phyloP scores from a whole-genome alignment of 1,284 basidiomycete genomes.

The Irpex rosettiformis region DNA sequence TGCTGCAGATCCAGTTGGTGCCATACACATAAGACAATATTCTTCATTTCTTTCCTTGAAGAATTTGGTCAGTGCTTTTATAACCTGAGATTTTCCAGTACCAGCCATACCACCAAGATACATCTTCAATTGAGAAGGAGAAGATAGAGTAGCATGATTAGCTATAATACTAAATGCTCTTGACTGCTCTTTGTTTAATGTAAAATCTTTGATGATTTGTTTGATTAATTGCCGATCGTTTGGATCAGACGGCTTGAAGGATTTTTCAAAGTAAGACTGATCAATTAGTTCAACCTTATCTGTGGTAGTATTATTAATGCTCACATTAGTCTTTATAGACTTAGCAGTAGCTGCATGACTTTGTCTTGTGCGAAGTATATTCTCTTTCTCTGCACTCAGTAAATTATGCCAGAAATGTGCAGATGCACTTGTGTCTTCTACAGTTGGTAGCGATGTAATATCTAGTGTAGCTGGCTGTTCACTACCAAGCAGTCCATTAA shows the following conservation, averaged over 20 bases:
- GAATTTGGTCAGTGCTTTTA: constrained; percentile 24
- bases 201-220: not conserved
- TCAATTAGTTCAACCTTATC: not conserved
- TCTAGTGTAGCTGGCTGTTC: no score
- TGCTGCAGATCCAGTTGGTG: constrained; percentile 16
- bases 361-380: no score
- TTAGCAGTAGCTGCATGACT: not conserved
- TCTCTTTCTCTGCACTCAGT: no score
- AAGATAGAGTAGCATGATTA: not conserved
- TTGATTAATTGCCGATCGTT: not conserved
- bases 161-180: constrained; percentile 9
- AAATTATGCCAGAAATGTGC: no score
- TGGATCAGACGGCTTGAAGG: not conserved
- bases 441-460: no score
- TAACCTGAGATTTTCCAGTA: constrained; percentile 34
- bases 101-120: no score
- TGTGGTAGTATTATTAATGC: not conserved
- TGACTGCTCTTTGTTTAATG: constrained; percentile 11
- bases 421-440: no score
- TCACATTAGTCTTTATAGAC: not conserved
- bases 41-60: constrained; percentile 7
- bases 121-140: constrained; percentile 13
- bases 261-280: not conserved
- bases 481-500: no score
- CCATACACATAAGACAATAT: constrained; percentile 9